Evolutionary conservation across 139 green algal genomes (phyloP).

Genomic region (Zygnema cylindricum): DNA sequence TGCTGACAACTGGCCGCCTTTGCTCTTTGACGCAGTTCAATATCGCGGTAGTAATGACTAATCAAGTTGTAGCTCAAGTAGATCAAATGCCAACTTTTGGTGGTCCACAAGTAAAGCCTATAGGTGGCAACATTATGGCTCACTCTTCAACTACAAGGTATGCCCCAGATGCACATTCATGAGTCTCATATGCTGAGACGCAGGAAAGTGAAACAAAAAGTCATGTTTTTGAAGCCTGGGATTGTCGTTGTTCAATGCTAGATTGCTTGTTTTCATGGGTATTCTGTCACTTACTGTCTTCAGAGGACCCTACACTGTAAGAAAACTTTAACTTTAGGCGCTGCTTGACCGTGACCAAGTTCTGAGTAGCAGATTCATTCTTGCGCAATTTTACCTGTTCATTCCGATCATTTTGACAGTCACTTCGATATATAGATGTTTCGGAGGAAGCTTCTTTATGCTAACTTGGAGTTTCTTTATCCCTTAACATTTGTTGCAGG

Average conservation of each 20-base stretch:
- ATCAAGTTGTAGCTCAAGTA: constrained; percentile 94
- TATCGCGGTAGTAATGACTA: constrained; percentile 94
- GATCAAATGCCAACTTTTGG: constrained; percentile 91
- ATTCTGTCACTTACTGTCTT: too few species aligned
- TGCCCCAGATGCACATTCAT: too few species aligned
- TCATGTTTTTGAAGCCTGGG: too few species aligned
- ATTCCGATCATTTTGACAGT: not conserved
- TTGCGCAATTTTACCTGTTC: not conserved
- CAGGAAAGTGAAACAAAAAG: too few species aligned
- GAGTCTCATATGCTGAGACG: too few species aligned
- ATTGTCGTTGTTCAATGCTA: too few species aligned
- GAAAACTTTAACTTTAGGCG: too few species aligned
- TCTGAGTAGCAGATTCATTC: constrained; percentile 2
- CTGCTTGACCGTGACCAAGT: too few species aligned
- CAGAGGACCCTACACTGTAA: too few species aligned
- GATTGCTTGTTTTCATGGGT: too few species aligned
- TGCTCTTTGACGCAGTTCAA: constrained; percentile 74
- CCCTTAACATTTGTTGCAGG: constrained; percentile 14
- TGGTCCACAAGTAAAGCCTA: constrained; percentile 92
- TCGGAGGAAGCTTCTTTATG: too few species aligned
- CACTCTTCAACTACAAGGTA: constrained; percentile 95
- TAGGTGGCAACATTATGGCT: constrained; percentile 99
- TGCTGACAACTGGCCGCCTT: not conserved
- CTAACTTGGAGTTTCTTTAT: too few species aligned
- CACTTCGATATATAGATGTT: not conserved